Conservation (phyloP, 306 rosid species). For the Medicago ruthenica region DNA sequence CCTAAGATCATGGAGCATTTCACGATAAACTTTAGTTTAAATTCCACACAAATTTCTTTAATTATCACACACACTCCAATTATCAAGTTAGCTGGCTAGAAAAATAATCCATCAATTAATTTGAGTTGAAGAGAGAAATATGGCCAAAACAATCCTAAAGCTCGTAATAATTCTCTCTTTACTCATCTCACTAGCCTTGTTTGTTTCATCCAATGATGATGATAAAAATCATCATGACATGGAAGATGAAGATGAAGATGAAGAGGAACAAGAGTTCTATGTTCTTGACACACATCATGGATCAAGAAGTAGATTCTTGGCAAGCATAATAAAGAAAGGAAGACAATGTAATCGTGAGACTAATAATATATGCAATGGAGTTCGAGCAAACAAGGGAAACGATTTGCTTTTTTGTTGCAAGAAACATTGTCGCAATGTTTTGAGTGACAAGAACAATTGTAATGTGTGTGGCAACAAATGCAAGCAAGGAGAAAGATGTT, state of each 20-base stretch:
- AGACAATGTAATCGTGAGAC: constrained; percentile 41
- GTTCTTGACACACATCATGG: constrained; percentile 47
- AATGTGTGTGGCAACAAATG: constrained; percentile 62
- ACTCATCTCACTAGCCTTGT: constrained; percentile 34
- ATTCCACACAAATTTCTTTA: constrained; percentile 18
- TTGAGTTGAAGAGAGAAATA: constrained; percentile 33
- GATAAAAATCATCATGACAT: background rate
- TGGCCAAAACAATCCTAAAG: constrained; percentile 55
- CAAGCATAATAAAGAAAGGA: constrained; percentile 54
- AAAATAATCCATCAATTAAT: background rate
- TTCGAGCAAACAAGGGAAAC: constrained; percentile 60
- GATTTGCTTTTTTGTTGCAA: constrained; percentile 71
- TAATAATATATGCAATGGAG: constrained; percentile 60
- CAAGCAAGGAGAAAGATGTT: constrained; percentile 56
- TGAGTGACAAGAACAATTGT: constrained; percentile 68
- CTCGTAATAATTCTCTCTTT: constrained; percentile 58
- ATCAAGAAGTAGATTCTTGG: constrained; percentile 62
- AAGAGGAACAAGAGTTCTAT: constrained; percentile 30
- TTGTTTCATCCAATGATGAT: constrained; percentile 41
- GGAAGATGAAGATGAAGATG: constrained; percentile 45
- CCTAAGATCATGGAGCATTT: constrained; percentile 52
- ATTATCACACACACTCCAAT: constrained; percentile 10
- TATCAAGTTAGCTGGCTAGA: no score
- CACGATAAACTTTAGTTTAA: constrained; percentile 38
- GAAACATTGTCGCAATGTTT: constrained; percentile 67